Percentiles rank a stretch among this genome's conserved stretches.
phyloP scores from a whole-genome alignment of 202 grass and related monocot genomes.

The Brachypodium distachyon region DNA sequence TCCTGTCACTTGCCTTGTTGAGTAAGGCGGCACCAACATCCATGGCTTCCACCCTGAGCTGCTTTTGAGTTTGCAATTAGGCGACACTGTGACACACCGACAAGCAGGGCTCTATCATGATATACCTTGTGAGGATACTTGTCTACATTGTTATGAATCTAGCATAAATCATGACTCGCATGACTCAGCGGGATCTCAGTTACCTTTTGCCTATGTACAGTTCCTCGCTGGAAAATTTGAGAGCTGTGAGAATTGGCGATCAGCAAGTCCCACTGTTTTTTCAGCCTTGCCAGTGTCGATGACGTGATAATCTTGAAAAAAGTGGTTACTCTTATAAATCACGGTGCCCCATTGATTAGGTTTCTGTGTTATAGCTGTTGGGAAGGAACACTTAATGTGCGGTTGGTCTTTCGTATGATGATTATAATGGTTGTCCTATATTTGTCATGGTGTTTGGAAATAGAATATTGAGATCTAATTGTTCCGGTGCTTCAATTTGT shows the following conservation, averaged over 20 bases:
- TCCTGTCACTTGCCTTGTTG: neutral
- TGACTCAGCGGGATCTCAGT: neutral
- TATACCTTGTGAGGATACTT: neutral
- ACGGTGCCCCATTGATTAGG: neutral
- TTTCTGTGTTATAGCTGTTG: neutral
- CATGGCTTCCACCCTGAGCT: neutral
- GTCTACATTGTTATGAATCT: neutral
- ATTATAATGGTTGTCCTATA: neutral
- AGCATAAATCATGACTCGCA: neutral
- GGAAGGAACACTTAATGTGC: neutral
- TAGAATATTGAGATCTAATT: neutral
- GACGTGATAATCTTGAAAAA: neutral
- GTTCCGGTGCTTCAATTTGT: slow-evolving; percentile 14
- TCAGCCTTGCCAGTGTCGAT: neutral
- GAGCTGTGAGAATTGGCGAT: neutral
- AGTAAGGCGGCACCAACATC: neutral
- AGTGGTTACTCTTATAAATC: neutral
- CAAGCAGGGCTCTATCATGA: neutral
- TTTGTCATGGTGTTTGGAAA: neutral
- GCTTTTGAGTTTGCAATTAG: neutral
- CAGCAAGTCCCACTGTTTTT: neutral
- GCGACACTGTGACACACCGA: neutral
- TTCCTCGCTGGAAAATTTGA: neutral
- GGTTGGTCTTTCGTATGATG: neutral
- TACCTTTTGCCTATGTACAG: neutral